phyloP scores from a whole-genome alignment of 148 eudicot genomes.

The Vaccinium macrocarpon region DNA sequence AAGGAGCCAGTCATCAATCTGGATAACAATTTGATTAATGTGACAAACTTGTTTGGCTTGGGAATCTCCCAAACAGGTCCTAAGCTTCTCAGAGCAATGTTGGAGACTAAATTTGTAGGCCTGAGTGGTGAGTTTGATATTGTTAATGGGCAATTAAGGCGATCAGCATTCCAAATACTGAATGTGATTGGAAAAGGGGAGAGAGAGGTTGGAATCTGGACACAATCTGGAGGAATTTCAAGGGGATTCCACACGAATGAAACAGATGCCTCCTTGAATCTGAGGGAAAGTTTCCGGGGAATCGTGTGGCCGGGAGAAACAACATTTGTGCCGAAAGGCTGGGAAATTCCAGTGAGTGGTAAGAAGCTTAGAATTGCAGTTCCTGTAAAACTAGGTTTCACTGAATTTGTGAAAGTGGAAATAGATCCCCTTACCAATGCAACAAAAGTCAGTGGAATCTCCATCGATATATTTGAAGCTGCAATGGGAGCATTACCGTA shows the following conservation, averaged over 20 bases:
- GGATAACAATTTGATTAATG: background rate
- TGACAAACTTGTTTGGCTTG: background rate
- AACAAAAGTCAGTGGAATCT: background rate
- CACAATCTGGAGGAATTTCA: slow-evolving; percentile 6
- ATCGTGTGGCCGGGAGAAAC: slow-evolving; percentile 19
- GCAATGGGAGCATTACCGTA: slow-evolving; percentile 13
- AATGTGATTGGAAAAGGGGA: slow-evolving; percentile 13
- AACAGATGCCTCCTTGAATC: background rate
- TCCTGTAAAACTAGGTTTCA: background rate
- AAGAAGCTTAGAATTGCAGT: background rate
- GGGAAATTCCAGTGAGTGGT: background rate
- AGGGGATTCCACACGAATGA: background rate
- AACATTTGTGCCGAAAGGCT: background rate
- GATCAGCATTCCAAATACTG: slow-evolving; percentile 3
- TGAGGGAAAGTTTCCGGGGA: background rate
- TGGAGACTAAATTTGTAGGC: slow-evolving; percentile 14
- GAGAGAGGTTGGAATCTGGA: slow-evolving; percentile 20
- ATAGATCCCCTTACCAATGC: background rate
- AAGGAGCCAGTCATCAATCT: background rate
- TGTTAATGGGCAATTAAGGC: background rate
- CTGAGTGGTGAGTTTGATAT: slow-evolving; percentile 7
- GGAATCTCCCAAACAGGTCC: slow-evolving; percentile 9
- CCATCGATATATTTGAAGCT: slow-evolving; percentile 12
- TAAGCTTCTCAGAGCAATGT: slow-evolving; percentile 12
- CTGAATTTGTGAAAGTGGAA: background rate